Conservation (phyloP, 75 land plant genomes). For the Ceratopteris richardii region DNA sequence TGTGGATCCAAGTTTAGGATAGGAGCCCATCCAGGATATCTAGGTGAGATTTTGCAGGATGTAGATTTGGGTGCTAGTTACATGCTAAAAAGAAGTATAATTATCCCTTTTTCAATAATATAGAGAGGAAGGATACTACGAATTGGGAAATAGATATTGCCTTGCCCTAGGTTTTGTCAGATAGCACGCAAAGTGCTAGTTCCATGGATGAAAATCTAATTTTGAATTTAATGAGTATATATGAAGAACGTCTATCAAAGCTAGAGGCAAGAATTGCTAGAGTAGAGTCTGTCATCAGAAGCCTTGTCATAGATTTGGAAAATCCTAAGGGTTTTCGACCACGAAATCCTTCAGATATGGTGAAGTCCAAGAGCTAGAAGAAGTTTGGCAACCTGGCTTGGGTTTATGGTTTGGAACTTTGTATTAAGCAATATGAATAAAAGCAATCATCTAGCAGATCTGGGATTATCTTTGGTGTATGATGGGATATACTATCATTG, state of each 20-base stretch:
- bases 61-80: no score
- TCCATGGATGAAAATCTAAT: slow-evolving; percentile 22
- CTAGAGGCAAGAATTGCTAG: slow-evolving; percentile 55
- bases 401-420: no score
- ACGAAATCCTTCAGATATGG: slow-evolving; percentile 6
- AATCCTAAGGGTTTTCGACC: slow-evolving; percentile 9
- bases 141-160: slow-evolving; percentile 80
- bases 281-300: slow-evolving; percentile 43
- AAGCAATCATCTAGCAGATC: no score
- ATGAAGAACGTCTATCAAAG: slow-evolving; percentile 42
- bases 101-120: slow-evolving; percentile 28
- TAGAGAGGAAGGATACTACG: slow-evolving; percentile 24
- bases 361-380: slow-evolving; percentile 25
- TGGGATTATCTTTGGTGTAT: no score
- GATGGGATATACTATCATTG: no score
- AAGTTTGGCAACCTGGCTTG: no score
- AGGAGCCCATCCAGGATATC: no score
- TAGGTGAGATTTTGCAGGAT: no score
- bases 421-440: no score
- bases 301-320: slow-evolving; percentile 23
- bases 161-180: slow-evolving; percentile 33
- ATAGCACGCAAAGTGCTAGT: slow-evolving; percentile 21
- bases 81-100: slow-evolving; percentile 36
- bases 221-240: slow-evolving; percentile 55
- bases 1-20: no score